Evolutionary conservation across 2,329 filamentous ascomycete species (phyloP), one percentile per base, ranked within the genome.

Genomic region (Epichloe sibirici): DNA sequence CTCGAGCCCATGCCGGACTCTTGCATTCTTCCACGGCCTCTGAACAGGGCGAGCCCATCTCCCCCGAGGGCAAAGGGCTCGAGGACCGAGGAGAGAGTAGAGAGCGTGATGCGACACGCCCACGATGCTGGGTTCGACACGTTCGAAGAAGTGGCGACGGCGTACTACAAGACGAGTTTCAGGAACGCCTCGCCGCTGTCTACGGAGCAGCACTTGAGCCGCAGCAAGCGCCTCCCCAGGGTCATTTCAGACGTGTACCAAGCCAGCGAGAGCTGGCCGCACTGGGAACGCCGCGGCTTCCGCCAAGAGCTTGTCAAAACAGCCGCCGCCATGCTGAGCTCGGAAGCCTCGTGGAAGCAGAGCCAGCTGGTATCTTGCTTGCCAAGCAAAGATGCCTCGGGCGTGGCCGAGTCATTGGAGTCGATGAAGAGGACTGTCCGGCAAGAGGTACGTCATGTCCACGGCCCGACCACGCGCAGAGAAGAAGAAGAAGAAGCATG

Each of bases 221-320:
- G 62, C 21, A 61, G 61, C 51, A 55, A 58, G 9, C 53, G 62
- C 0, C 56, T 65, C 8, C 60, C 63, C 7, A 55, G 56, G 40
- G 56, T 63, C 5, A 56, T 64, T 28, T 51, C 52, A 0, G 54
- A 59, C 2, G 56, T 63, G 2, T 59, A 58, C 23, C 56, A 52
- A 12, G 53, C 57, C 6, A 52, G 58, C 1, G 40, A 51, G 8
- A 49, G 45, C 35, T 63, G 57, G 62, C 61, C 57, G n/a, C 47
- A 50, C 3, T 62, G 58, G 63, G 59, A 61, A 52, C 56, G 61
- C 13, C 53, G 55, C 7, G 62, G 58, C 1, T 63, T 65, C 44
- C 56, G 61, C 6, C 60, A 63, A 4, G 61, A 64, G 45, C 57
- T 63, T n/a, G 53, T 64, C 17, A 59, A 59, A 37, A 58, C 58